Evolutionary conservation across 192 early-diverging fungal species (phyloP).

Genomic region (Entomortierella lignicola): DNA sequence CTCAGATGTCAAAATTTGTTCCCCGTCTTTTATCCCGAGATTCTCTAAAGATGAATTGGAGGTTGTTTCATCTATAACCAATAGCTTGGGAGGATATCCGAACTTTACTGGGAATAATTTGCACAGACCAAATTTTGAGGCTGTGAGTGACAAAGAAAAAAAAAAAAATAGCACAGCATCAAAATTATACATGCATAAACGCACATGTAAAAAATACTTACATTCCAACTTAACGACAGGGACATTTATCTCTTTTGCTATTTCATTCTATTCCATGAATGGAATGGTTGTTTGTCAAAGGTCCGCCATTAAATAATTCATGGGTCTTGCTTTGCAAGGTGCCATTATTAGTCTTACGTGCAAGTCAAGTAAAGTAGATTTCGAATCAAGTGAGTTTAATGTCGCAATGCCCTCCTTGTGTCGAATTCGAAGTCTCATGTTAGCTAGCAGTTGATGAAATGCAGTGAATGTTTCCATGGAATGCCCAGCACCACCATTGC

Average conservation of each 20-base stretch:
- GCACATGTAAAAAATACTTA: slow-evolving; percentile 10
- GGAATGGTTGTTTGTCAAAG: neutral
- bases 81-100: slow-evolving; percentile 48
- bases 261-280: slow-evolving; percentile 11
- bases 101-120: slow-evolving; percentile 29
- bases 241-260: slow-evolving; percentile 21
- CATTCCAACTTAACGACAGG: slow-evolving; percentile 22
- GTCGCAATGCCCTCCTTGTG: slow-evolving; percentile 56
- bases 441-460: neutral
- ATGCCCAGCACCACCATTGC: neutral
- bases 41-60: slow-evolving; percentile 15
- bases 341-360: slow-evolving; percentile 14
- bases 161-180: slow-evolving; percentile 1
- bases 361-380: slow-evolving; percentile 39
- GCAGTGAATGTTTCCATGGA: neutral
- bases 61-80: slow-evolving; percentile 14
- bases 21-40: slow-evolving; percentile 48
- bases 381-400: slow-evolving; percentile 22
- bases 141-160: neutral
- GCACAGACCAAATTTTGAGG: neutral
- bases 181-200: neutral
- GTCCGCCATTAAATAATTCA: neutral
- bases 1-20: slow-evolving; percentile 47
- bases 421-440: slow-evolving; percentile 59
- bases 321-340: neutral